Conservation (phyloP, 176 grass and related monocot species). For the Pontederia paniculata region DNA sequence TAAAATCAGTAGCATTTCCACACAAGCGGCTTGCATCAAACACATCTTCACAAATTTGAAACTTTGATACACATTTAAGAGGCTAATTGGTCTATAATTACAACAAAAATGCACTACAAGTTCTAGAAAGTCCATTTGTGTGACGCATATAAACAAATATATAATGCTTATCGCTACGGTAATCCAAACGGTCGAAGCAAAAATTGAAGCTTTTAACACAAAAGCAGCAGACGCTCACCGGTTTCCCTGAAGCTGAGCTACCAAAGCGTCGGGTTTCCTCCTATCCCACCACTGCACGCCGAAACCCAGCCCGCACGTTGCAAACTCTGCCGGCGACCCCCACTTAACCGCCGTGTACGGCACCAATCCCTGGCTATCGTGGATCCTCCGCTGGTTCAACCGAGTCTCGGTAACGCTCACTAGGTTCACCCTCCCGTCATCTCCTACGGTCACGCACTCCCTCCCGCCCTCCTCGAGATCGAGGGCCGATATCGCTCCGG, state of each 20-base stretch:
- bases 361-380: conserved; percentile 46
- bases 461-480: conserved; percentile 32
- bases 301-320: conserved; percentile 45
- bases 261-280: conserved; percentile 42
- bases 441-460: conserved; percentile 48
- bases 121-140: too few relatives aligned
- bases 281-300: conserved; percentile 67
- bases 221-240: conserved; percentile 30
- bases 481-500: conserved; percentile 38
- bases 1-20: too few relatives aligned
- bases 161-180: too few relatives aligned
- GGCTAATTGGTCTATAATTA: too few relatives aligned
- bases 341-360: conserved; percentile 44
- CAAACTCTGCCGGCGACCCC: conserved; percentile 52
- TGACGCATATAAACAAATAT: neutral
- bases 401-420: conserved; percentile 35
- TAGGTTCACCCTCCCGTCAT: conserved; percentile 48
- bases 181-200: neutral
- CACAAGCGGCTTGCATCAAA: too few relatives aligned
- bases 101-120: too few relatives aligned
- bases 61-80: too few relatives aligned
- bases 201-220: neutral
- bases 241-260: conserved; percentile 39
- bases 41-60: too few relatives aligned
- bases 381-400: conserved; percentile 34